phyloP scores from a whole-genome alignment of 2,329 filamentous ascomycete species.

The Aspergillus pseudoviridinutans region DNA sequence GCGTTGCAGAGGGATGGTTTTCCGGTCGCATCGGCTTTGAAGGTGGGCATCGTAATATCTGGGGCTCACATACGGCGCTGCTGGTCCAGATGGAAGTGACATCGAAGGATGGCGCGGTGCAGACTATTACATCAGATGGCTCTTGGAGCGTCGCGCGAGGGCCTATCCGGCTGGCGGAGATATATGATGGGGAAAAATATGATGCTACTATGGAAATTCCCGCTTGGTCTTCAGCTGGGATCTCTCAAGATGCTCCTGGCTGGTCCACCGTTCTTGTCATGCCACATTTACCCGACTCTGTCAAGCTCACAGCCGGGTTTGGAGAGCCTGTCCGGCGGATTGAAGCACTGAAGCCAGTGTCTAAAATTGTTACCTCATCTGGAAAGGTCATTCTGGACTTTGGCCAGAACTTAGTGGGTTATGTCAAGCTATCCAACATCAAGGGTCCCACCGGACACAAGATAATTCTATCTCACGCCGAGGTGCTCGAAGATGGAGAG shows the following conservation, averaged over 20 bases:
- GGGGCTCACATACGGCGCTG: conserved; percentile 9
- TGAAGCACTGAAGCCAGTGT: conserved; percentile 24
- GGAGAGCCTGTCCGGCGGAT: conserved; percentile 43
- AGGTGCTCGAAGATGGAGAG: conserved; percentile 47
- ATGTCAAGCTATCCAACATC: conserved; percentile 37
- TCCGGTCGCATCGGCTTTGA: conserved; percentile 27
- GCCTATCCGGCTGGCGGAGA: conserved; percentile 27
- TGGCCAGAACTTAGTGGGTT: conserved; percentile 56
- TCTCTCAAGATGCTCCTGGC: neutral
- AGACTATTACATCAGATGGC: conserved; percentile 6
- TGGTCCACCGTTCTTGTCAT: conserved; percentile 10
- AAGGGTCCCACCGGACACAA: conserved; percentile 12
- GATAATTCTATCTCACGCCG: conserved; percentile 36
- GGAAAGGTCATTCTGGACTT: conserved; percentile 54
- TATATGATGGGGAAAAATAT: conserved; percentile 53
- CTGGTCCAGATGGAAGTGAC: conserved; percentile 1
- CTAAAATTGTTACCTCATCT: conserved; percentile 32
- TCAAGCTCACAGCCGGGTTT: conserved; percentile 37
- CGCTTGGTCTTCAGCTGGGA: conserved; percentile 30
- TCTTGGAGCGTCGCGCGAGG: conserved; percentile 10
- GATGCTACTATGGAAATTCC: conserved; percentile 35
- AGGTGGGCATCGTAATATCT: conserved; percentile 11
- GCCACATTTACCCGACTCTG: conserved; percentile 16
- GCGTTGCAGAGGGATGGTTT: conserved; percentile 51
- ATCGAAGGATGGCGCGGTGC: neutral